phyloP scores from a whole-genome alignment of 768 basidiomycete species.

The Mycena metata region DNA sequence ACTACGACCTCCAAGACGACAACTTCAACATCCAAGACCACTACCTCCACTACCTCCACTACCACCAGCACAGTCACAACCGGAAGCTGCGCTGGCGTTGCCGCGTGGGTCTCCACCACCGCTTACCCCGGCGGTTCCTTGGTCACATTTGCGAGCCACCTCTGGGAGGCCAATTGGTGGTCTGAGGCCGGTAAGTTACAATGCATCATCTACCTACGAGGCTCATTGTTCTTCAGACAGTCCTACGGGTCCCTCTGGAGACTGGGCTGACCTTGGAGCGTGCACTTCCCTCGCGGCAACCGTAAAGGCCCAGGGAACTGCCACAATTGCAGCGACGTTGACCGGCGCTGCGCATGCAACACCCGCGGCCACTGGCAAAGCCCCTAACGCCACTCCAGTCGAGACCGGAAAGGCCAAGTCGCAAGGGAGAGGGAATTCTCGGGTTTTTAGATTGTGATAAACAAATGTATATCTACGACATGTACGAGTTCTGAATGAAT shows the following conservation, averaged over 20 bases:
- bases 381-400: not conserved
- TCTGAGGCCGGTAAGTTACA: conserved; percentile 43
- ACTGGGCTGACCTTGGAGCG: conserved; percentile 52
- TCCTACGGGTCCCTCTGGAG: conserved; percentile 39
- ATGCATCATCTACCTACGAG: not conserved
- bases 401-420: conserved; percentile 23
- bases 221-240: not conserved
- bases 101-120: conserved; percentile 45
- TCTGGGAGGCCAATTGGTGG: conserved; percentile 58
- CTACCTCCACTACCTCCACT: conserved; percentile 3
- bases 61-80: conserved; percentile 30
- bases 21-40: conserved; percentile 38
- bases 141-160: conserved; percentile 49
- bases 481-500: not conserved
- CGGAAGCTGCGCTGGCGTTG: conserved; percentile 49
- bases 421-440: conserved; percentile 19
- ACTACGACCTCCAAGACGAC: conserved; percentile 33
- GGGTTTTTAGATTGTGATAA: conserved; percentile 30
- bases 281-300: conserved; percentile 41
- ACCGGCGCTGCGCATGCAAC: conserved; percentile 17
- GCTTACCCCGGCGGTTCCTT: conserved; percentile 51
- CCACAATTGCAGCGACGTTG: conserved; percentile 19
- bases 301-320: conserved; percentile 17
- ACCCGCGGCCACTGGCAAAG: not conserved
- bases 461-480: conserved; percentile 1